A percentile compares a stretch with the other conserved stretches of the same genome.
phyloP scores from a whole-genome alignment of 2,329 filamentous ascomycete species.

The Fusarium pseudoanthophilum region DNA sequence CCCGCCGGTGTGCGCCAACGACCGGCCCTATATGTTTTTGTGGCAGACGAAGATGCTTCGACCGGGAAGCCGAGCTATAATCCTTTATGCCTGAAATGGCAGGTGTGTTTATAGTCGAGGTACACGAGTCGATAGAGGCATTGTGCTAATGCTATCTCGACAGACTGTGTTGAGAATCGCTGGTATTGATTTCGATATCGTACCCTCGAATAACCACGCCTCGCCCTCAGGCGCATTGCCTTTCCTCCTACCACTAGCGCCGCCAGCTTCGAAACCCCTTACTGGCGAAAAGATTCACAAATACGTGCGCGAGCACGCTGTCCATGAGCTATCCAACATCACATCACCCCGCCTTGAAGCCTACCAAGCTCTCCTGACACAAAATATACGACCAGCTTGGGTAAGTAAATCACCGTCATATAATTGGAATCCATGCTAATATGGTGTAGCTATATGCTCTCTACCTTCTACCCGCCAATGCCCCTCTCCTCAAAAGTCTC shows the following conservation, averaged over 20 bases:
- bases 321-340: constrained; percentile 57
- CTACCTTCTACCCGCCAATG: constrained; percentile 79
- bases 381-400: constrained; percentile 86
- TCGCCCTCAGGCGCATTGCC: constrained; percentile 90
- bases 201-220: constrained; percentile 89
- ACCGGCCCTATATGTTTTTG: constrained; percentile 81
- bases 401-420: constrained; percentile 54
- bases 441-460: constrained; percentile 75
- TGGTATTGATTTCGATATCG: constrained; percentile 71
- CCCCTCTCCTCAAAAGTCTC: constrained; percentile 72
- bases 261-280: constrained; percentile 51
- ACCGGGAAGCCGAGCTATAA: constrained; percentile 82
- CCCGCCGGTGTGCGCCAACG: constrained; percentile 53
- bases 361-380: constrained; percentile 81
- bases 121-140: not conserved
- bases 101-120: constrained; percentile 66
- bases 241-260: constrained; percentile 74
- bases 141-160: not conserved
- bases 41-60: constrained; percentile 69
- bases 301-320: constrained; percentile 67
- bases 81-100: constrained; percentile 94
- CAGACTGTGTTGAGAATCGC: constrained; percentile 87
- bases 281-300: constrained; percentile 69
- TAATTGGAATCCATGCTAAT: constrained; percentile 5
- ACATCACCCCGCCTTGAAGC: constrained; percentile 72